phyloP scores from a whole-genome alignment of 2,329 filamentous ascomycete species.

The Coniochaeta sp. region DNA sequence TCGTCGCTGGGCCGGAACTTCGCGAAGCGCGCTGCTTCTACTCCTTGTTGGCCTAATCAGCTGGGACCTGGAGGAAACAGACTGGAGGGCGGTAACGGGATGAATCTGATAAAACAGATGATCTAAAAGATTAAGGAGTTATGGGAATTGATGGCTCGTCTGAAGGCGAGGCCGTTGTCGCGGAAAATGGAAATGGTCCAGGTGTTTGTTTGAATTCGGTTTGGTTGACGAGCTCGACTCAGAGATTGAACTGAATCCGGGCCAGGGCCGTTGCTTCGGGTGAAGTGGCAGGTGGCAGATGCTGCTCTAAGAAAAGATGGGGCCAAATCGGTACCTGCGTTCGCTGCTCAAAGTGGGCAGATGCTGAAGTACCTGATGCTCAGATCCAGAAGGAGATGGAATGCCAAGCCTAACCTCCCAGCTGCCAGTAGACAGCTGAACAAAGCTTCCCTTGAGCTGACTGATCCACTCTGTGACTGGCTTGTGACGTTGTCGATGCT shows the following conservation, averaged over 20 bases:
- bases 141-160: neutral
- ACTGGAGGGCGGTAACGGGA: neutral
- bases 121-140: slow-evolving; percentile 1
- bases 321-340: neutral
- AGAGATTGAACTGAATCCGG: slow-evolving; percentile 8
- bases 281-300: too few relatives aligned
- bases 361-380: neutral
- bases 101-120: neutral
- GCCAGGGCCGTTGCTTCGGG: neutral
- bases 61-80: neutral
- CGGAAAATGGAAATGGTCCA: neutral
- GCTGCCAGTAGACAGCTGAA: neutral
- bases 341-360: neutral
- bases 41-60: slow-evolving; percentile 11
- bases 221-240: slow-evolving; percentile 10
- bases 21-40: slow-evolving; percentile 17
- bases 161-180: neutral
- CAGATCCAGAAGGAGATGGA: neutral
- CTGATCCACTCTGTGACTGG: neutral
- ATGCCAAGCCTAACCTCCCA: neutral
- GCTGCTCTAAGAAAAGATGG: neutral
- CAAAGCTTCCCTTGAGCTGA: slow-evolving; percentile 1
- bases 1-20: slow-evolving; percentile 3
- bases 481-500: slow-evolving; percentile 22
- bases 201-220: slow-evolving; percentile 4